Percentiles rank a stretch among this genome's conserved stretches.
phyloP scores from a whole-genome alignment of 2,329 filamentous ascomycete genomes.

The Xylaria multiplex region DNA sequence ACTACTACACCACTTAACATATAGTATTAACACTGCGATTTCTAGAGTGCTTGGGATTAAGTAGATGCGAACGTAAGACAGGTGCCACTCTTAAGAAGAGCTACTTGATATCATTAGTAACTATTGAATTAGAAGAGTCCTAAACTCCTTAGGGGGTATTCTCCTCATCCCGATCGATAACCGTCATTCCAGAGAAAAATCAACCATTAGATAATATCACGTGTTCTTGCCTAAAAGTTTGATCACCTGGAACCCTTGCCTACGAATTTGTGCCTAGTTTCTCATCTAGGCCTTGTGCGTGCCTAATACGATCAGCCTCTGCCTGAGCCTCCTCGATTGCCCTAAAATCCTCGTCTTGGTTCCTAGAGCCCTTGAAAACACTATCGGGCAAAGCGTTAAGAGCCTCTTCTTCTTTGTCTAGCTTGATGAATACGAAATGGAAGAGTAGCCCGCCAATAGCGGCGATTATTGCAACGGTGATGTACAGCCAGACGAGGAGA shows the following conservation, averaged over 20 bases:
- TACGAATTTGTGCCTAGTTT: slow-evolving; percentile 24
- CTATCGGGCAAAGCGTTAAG: slow-evolving; percentile 66
- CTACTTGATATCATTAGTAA: background rate
- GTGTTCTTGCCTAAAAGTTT: background rate
- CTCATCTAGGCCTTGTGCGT: slow-evolving; percentile 38
- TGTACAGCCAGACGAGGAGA: slow-evolving; percentile 79
- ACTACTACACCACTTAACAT: no score
- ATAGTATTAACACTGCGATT: no score
- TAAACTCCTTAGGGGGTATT: background rate
- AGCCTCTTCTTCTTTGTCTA: slow-evolving; percentile 73
- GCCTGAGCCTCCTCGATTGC: slow-evolving; percentile 41
- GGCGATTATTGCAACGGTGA: slow-evolving; percentile 71
- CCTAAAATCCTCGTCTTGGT: slow-evolving; percentile 43
- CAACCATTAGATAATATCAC: background rate
- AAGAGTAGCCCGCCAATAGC: slow-evolving; percentile 71
- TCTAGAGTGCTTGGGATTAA: no score
- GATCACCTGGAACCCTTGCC: background rate
- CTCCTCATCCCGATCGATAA: background rate
- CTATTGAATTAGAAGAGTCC: background rate
- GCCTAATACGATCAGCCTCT: slow-evolving; percentile 43
- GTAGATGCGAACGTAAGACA: no score
- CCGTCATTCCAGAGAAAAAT: background rate
- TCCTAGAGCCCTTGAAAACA: slow-evolving; percentile 46
- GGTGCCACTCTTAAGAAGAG: background rate
- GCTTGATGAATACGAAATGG: slow-evolving; percentile 71